Base-by-base conservation (phyloP, 306 rosid species). In the Amphicarpaea edgeworthii region DNA sequence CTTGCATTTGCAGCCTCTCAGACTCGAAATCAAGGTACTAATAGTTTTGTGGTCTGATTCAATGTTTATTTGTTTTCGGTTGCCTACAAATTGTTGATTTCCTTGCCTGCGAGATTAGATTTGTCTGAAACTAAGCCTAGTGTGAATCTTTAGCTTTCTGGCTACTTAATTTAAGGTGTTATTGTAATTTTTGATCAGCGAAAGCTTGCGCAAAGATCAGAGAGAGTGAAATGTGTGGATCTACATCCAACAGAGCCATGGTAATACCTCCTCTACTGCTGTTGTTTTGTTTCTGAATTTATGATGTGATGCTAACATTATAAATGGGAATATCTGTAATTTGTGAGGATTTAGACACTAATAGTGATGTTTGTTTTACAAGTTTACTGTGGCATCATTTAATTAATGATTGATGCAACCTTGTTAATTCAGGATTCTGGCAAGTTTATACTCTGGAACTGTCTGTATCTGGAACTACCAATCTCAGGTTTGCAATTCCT, bases 231-330 rank as follows among this genome's bases (percentile, higher is more conserved):
- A 78, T 96, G 97, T 62, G 99, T 93, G 86, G 99, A 96, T 93
- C 93, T 96, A 34, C 99, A 96, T 88, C 99, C 99, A 42, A 93
- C 97, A 42, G 99, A 96, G 59, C 99, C 99, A 93, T 96, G 99
- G 99, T 96, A 96, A 82, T 79, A 69, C 64, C 71, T 75, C 46
- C 3, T 40, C 60, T 62, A 21, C 37, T 23, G 30, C 38, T 23
- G 42, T 65, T 57, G 9, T 19, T 54, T 50, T 83, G 34, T 71
- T 21, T 81, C 28, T 43, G 49, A 71, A 53, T 70, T 54, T 21
- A 34, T 51, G 54, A 75, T 76, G 26, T 4, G 46, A 41, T 12
- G 17, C 53, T 61, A 30, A 15, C 15, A 59, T 60, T 75, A 38
- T 19, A 26, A 61, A 24, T 69, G 8, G 34, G 58, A 51, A 46